These are phyloP conservation scores for Cladosporium sphaerospermum DNA, from an alignment of 2,329 filamentous ascomycete species.

Conservation along the genomic window DNA sequence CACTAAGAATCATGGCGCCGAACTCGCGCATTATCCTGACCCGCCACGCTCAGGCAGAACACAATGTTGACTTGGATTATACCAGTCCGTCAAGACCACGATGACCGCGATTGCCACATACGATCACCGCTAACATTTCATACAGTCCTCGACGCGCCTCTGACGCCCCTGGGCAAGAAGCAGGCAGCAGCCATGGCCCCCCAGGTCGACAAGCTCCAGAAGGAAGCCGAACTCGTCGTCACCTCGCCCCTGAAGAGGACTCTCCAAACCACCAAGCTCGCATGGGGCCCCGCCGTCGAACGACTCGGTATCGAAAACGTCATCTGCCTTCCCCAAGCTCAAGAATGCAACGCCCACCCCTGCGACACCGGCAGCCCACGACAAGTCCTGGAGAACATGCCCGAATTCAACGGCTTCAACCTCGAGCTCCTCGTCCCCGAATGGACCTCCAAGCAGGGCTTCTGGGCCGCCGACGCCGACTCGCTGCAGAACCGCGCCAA, in stretches of 20 bases:
- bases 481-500: slow-evolving; percentile 21
- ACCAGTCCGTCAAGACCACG: slow-evolving; percentile 19
- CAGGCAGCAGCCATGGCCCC: slow-evolving; percentile 28
- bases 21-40: slow-evolving; percentile 28
- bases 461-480: slow-evolving; percentile 21
- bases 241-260: slow-evolving; percentile 28
- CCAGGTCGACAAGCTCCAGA: slow-evolving; percentile 18
- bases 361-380: slow-evolving; percentile 27
- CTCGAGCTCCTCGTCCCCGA: slow-evolving; percentile 23
- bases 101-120: background rate
- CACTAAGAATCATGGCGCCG: slow-evolving; percentile 24
- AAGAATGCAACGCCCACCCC: slow-evolving; percentile 29
- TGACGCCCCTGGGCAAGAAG: slow-evolving; percentile 29
- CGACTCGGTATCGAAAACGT: slow-evolving; percentile 24
- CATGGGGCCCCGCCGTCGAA: slow-evolving; percentile 23
- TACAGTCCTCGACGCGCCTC: slow-evolving; percentile 27
- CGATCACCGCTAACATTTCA: background rate
- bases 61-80: slow-evolving; percentile 30
- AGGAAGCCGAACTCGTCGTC: slow-evolving; percentile 25
- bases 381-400: slow-evolving; percentile 19
- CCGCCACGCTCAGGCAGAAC: slow-evolving; percentile 28
- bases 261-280: slow-evolving; percentile 28
- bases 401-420: slow-evolving; percentile 26
- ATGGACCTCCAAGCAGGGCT: slow-evolving; percentile 28
- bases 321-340: slow-evolving; percentile 26